Percentiles rank a stretch among this genome's conserved stretches.
These are phyloP conservation scores for Hirsutella minnesotensis DNA, from an alignment of 2,329 filamentous ascomycete species.

Conservation along the genomic window DNA sequence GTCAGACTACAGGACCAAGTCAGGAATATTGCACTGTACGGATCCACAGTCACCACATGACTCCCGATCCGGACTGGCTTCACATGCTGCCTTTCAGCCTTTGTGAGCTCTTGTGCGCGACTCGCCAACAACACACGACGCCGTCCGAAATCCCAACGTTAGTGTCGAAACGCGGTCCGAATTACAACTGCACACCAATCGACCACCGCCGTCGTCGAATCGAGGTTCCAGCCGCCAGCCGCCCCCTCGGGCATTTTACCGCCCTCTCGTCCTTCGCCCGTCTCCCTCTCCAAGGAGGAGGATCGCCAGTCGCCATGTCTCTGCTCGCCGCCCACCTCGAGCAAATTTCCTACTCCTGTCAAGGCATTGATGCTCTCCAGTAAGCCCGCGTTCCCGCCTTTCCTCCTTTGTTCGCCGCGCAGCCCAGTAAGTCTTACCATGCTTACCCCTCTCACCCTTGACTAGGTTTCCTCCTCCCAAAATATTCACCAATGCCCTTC, in stretches of 20 bases:
- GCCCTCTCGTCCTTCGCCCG: not conserved
- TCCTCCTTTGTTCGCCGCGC: not conserved
- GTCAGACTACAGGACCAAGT: too few relatives aligned
- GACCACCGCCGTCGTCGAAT: not conserved
- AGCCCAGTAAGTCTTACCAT: not conserved
- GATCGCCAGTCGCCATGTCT: conserved; percentile 40
- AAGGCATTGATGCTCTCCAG: conserved; percentile 65
- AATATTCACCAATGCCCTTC: conserved; percentile 88
- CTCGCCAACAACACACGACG: too few relatives aligned
- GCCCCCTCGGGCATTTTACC: too few relatives aligned
- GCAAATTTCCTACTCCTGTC: conserved; percentile 65
- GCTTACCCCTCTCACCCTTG: conserved; percentile 1
- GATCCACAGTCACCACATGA: too few relatives aligned
- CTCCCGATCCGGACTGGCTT: too few relatives aligned
- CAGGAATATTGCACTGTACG: too few relatives aligned
- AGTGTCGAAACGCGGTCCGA: too few relatives aligned
- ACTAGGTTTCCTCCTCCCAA: conserved; percentile 77
- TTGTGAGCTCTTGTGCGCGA: too few relatives aligned
- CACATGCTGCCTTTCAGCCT: too few relatives aligned
- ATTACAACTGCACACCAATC: too few relatives aligned
- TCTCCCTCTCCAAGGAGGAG: not conserved
- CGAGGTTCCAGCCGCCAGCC: too few relatives aligned
- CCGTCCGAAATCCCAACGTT: too few relatives aligned
- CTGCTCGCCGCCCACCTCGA: conserved; percentile 60
- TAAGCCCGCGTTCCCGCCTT: conserved; percentile 20